phyloP scores from a whole-genome alignment of 306 rosid species.

The Lathyrus aphaca region DNA sequence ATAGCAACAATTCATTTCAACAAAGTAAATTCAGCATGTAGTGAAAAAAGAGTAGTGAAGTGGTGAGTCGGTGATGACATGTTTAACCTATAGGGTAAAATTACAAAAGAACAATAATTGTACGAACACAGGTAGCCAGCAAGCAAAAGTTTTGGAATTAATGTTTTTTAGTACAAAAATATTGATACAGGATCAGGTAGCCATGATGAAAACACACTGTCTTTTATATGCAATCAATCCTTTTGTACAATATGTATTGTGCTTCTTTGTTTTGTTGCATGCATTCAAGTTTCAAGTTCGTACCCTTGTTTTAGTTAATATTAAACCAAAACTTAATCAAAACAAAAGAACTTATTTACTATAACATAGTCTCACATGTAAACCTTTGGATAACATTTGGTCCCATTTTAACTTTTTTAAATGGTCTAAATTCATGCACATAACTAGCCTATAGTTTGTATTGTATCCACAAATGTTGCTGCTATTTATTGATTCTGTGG shows the following conservation, averaged over 20 bases:
- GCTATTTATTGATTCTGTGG: conserved; percentile 41
- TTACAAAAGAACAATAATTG: conserved; percentile 49
- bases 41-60: conserved; percentile 4
- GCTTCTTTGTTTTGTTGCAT: conserved; percentile 45
- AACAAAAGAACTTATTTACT: too few species aligned
- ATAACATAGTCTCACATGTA: conserved; percentile 15
- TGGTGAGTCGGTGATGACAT: conserved; percentile 34
- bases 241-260: conserved; percentile 28
- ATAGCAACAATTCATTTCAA: conserved; percentile 6
- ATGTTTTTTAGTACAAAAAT: conserved; percentile 63
- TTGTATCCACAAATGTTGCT: conserved; percentile 27
- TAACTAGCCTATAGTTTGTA: conserved; percentile 13
- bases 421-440: conserved; percentile 20
- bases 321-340: too few species aligned
- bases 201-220: conserved; percentile 39
- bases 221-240: conserved; percentile 41
- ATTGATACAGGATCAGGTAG: conserved; percentile 46
- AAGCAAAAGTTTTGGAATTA: conserved; percentile 53
- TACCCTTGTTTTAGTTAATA: conserved; percentile 2
- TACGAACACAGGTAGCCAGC: conserved; percentile 51
- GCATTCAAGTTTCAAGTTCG: conserved; percentile 44
- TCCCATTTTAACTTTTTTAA: conserved; percentile 17
- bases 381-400: conserved; percentile 19
- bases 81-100: conserved; percentile 43
- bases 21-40: conserved; percentile 18